phyloP scores from a whole-genome alignment of 768 basidiomycete species.

The Boletus rubescentipes region DNA sequence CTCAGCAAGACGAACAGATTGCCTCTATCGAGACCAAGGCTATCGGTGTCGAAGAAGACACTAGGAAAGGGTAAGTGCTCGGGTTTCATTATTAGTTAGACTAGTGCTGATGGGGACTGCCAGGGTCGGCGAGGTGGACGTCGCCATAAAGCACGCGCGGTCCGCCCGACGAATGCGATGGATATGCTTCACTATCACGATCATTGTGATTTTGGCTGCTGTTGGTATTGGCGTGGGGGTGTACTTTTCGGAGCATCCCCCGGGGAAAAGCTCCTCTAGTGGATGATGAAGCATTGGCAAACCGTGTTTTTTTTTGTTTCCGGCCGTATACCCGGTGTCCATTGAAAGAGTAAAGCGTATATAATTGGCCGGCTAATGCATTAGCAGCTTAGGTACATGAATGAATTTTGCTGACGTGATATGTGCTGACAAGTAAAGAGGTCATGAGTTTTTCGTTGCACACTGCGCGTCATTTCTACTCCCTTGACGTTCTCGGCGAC shows the following conservation, averaged over 20 bases:
- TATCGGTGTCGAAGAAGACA: slow-evolving; percentile 60
- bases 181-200: slow-evolving; percentile 74
- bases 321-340: no score
- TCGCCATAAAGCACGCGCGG: slow-evolving; percentile 67
- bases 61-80: slow-evolving; percentile 62
- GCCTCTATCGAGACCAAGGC: slow-evolving; percentile 63
- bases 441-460: slow-evolving; percentile 9
- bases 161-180: slow-evolving; percentile 78
- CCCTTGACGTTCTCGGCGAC: not conserved
- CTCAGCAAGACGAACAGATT: slow-evolving; percentile 79
- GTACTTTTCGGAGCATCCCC: slow-evolving; percentile 20
- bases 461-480: slow-evolving; percentile 19
- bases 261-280: not conserved
- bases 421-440: not conserved
- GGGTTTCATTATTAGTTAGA: not conserved
- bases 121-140: slow-evolving; percentile 61
- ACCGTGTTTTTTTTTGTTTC: no score
- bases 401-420: slow-evolving; percentile 21
- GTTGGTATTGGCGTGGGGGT: slow-evolving; percentile 31
- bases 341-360: no score
- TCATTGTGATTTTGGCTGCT: slow-evolving; percentile 57
- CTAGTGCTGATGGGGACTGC: not conserved
- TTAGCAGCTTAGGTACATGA: no score
- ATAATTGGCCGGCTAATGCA: no score
- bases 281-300: no score